Evolutionary conservation across 306 rosid genomes (phyloP), one percentile per base, ranked within the genome.

Genomic region (Lablab purpureus): DNA sequence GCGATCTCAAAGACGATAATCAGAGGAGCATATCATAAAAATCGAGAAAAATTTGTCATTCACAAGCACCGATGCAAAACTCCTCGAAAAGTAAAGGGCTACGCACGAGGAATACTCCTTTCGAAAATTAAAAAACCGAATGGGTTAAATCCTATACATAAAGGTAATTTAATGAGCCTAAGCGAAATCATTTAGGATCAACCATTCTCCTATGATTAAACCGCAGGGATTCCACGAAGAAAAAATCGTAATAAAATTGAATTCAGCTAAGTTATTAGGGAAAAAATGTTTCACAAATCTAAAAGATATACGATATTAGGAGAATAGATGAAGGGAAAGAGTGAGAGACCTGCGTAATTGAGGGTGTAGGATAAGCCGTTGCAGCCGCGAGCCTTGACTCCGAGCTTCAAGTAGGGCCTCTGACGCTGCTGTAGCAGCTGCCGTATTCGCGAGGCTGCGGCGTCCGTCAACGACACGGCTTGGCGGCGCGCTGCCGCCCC

Each of bases 381-480:
- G 72, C 99, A 92, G 46, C 99, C 99, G 37, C 99, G 97, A 47
- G 99, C 94, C 88, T 92, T 95, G 77, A 95, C 94, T 27, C 99
- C 97, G 68, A 95, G 97, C 75, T 89, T 87, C 45, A 95, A 86
- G 80, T 81, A 95, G 11, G 90, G 40, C 73, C 94, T 89, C 47
- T 91, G 97, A 10, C 99, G 97, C 85, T 88, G 93, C 80, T 88
- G 82, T 0, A 95, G 88, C 14, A 92, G 80, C 37, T 78, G 55
- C 13, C 91, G 87, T 69, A 95, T 86, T 56, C 99, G 84, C 14
- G 82, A 82, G 7, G 99, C 94, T 15, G 97, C 99, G 43, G 89
- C 78, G 19, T 91, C 94, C 6, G 98, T 89, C 34, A 94, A 23
- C 66, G 80, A 64, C 45, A 94, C 89, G 15, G 90, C 97, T 78